Evolutionary conservation across 140 eudicot genomes (phyloP), one percentile per base, ranked within the genome.

Genomic region (Anethum foeniculum): DNA sequence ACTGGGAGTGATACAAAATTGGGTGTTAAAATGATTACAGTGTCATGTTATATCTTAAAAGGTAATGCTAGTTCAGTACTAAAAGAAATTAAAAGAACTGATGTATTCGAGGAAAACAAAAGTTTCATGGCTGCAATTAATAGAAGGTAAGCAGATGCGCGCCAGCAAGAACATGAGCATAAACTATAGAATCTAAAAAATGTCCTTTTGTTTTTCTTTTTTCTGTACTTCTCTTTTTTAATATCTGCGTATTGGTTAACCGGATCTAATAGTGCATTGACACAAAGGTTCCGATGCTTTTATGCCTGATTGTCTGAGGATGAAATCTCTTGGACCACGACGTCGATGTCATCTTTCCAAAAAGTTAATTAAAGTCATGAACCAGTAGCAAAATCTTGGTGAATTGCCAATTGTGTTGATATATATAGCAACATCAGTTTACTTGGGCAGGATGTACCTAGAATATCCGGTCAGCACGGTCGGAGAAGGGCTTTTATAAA

Each of bases 161-260:
- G 10, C 62, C 9, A 19, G 23, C 25, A 8, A 6, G 6, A 6
- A 19, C n/a, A 52, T 52, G 25, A 71, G 77, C 77, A 71, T 71
- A 38, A 38, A 71, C 77, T 71, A 71, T 71, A n/a, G 76, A 44
- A 71, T 71, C 76, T 36, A 71, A 71, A 10, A 28, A 71, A 36
- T 71, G 76, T 71, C 28, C 77, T 39, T 28, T 25, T 71, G 18
- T 18, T 71, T 71, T 71, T 71, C 7, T 23, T 38, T 38, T 27
- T 71, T 38, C 2, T 71, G 6, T 36, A n/a, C 27, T 19, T 34
- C 6, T 34, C 43, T 32, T 5, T 32, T 43, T 69, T 71, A 46
- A 71, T 39, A 71, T n/a, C 30, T 7, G 25, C 7, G 18, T 38
- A 46, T 18, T 19, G 4, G 8, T 19, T 23, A 16, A 36, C 47